Evolutionary conservation across 441 rosid species (phyloP).

Genomic region (Mallotus repandus): DNA sequence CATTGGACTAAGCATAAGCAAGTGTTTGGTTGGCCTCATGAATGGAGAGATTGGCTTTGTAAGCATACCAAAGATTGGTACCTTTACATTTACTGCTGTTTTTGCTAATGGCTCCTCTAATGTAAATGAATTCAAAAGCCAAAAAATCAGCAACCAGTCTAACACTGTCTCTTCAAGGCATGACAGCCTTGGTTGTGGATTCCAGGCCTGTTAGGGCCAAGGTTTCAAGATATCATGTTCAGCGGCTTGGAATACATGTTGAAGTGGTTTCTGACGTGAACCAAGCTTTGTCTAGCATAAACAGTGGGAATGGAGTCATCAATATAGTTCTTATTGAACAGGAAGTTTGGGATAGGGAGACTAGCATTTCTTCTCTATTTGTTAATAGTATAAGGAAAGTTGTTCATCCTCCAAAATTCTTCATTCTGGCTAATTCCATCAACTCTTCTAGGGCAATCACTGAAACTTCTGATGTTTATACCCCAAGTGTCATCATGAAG

Average conservation of each 20-base stretch:
- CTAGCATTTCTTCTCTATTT: slow-evolving; percentile 38
- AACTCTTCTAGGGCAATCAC: slow-evolving; percentile 34
- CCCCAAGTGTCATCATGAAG: slow-evolving; percentile 63
- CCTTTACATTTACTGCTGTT: slow-evolving; percentile 86
- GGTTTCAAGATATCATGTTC: slow-evolving; percentile 76
- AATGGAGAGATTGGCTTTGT: slow-evolving; percentile 85
- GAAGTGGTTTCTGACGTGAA: slow-evolving; percentile 55
- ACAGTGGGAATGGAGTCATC: slow-evolving; percentile 31
- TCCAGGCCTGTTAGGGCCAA: slow-evolving; percentile 61
- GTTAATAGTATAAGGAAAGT: slow-evolving; percentile 34
- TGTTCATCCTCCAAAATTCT: slow-evolving; percentile 44
- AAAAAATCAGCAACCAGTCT: slow-evolving; percentile 44
- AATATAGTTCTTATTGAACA: slow-evolving; percentile 74
- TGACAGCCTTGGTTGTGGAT: slow-evolving; percentile 75
- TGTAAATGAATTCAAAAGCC: slow-evolving; percentile 41
- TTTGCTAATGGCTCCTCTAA: slow-evolving; percentile 48
- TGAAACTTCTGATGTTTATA: slow-evolving; percentile 30
- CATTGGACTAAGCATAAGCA: slow-evolving; percentile 95
- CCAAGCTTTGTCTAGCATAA: slow-evolving; percentile 41
- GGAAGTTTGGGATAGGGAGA: slow-evolving; percentile 74
- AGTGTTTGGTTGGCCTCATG: slow-evolving; percentile 82
- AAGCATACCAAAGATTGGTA: slow-evolving; percentile 69
- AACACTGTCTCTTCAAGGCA: slow-evolving; percentile 44
- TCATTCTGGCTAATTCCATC: slow-evolving; percentile 61
- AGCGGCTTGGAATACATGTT: slow-evolving; percentile 69